phyloP scores from a whole-genome alignment of 2,329 filamentous ascomycete genomes.

The Exophiala xenobiotica region DNA sequence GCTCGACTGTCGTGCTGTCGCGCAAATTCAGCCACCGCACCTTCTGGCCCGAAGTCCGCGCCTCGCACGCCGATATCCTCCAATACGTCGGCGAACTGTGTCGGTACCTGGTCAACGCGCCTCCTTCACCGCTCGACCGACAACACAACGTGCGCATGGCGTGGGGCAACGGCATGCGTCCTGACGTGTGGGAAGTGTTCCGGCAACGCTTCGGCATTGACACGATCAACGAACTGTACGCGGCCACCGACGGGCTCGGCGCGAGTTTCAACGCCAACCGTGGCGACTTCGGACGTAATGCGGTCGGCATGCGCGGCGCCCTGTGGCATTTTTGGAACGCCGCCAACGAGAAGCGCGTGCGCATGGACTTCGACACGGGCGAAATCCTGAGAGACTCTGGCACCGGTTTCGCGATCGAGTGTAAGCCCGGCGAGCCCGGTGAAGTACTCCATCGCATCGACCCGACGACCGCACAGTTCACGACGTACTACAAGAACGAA shows the following conservation, averaged over 20 bases:
- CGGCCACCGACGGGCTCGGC: constrained; percentile 71
- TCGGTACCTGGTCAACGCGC: constrained; percentile 48
- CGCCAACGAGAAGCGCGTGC: constrained; percentile 63
- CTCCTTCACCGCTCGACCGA: constrained; percentile 45
- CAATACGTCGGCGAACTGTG: constrained; percentile 55
- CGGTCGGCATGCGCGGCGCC: constrained; percentile 69
- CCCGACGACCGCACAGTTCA: constrained; percentile 52
- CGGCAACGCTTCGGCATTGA: constrained; percentile 38
- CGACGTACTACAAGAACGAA: constrained; percentile 78
- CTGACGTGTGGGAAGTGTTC: constrained; percentile 52
- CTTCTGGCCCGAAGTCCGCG: constrained; percentile 32
- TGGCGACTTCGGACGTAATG: constrained; percentile 62
- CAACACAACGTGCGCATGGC: constrained; percentile 47
- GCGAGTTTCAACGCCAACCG: constrained; percentile 59
- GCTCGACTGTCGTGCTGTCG: constrained; percentile 44
- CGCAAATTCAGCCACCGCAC: constrained; percentile 35
- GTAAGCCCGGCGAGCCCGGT: constrained; percentile 65
- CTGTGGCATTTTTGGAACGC: constrained; percentile 55
- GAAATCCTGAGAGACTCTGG: constrained; percentile 65
- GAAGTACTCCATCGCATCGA: constrained; percentile 70
- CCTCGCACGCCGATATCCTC: constrained; percentile 55
- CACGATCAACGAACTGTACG: constrained; percentile 72
- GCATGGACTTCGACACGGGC: constrained; percentile 66
- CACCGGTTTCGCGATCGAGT: constrained; percentile 66
- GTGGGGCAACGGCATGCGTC: constrained; percentile 49